Percentiles rank a stretch among this genome's conserved stretches.
phyloP scores from a whole-genome alignment of 2,329 filamentous ascomycete species.

The Phyllosticta citriasiana region DNA sequence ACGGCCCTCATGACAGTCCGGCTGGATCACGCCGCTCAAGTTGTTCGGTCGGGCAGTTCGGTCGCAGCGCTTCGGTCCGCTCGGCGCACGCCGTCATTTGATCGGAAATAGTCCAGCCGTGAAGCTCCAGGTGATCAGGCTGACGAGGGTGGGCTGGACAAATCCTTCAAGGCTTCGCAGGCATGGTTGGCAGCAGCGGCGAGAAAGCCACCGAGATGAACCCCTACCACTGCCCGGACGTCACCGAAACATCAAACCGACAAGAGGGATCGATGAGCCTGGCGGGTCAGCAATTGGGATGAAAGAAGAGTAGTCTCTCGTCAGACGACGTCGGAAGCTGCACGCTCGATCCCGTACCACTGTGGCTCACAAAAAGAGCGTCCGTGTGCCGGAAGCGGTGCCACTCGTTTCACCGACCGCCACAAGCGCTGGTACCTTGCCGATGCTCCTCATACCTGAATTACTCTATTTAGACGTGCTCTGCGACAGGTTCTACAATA shows the following conservation, averaged over 20 bases:
- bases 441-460: background rate
- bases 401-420: background rate
- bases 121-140: slow-evolving; percentile 3
- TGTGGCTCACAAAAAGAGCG: background rate
- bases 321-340: background rate
- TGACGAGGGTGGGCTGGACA: background rate
- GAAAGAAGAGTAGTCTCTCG: background rate
- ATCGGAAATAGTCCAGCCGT: background rate
- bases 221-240: background rate
- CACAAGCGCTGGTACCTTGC: background rate
- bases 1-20: slow-evolving; percentile 6
- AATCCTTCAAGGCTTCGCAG: background rate
- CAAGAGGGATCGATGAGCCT: background rate
- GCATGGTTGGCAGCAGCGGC: background rate
- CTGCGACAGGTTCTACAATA: slow-evolving; percentile 7
- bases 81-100: slow-evolving; percentile 3
- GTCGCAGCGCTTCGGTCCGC: background rate
- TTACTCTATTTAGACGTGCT: slow-evolving; percentile 7
- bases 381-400: background rate
- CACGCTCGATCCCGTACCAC: slow-evolving; percentile 1
- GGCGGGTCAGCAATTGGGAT: background rate
- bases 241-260: background rate
- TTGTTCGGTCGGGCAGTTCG: background rate
- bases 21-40: background rate
- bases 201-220: background rate